phyloP scores from a whole-genome alignment of 345 rosid genomes.

The Carallia pectinifolia region DNA sequence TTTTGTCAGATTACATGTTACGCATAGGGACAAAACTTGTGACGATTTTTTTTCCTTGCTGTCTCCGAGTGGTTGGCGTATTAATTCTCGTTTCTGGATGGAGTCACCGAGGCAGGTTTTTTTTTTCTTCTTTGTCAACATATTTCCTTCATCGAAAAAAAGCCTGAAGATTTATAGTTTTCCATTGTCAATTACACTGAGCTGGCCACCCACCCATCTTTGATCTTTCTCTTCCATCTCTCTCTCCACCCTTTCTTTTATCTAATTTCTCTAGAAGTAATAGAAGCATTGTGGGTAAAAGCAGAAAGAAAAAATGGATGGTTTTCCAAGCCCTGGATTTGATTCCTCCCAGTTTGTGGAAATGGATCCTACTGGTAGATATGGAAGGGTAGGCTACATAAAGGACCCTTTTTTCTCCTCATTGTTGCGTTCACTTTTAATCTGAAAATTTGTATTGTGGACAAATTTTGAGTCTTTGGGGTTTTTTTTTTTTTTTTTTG shows the following conservation, averaged over 20 bases:
- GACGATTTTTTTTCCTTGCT: slow-evolving; percentile 29
- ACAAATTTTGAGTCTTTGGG: neutral
- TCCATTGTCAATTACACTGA: no score
- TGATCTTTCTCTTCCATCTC: no score
- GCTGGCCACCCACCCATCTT: no score
- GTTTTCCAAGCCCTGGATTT: slow-evolving; percentile 26
- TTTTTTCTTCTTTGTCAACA: neutral
- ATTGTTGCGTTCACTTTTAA: slow-evolving; percentile 8
- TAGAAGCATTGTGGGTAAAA: neutral
- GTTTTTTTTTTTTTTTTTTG: neutral
- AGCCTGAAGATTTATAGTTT: no score
- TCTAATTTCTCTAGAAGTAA: neutral
- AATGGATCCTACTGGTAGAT: slow-evolving; percentile 33
- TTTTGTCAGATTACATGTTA: slow-evolving; percentile 28
- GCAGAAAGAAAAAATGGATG: slow-evolving; percentile 30
- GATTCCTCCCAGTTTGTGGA: slow-evolving; percentile 38
- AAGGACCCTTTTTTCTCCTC: neutral
- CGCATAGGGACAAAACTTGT: slow-evolving; percentile 27
- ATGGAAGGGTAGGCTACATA: slow-evolving; percentile 18
- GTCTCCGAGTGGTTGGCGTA: slow-evolving; percentile 32
- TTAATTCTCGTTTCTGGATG: slow-evolving; percentile 14
- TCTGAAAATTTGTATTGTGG: neutral
- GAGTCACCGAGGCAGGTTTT: neutral
- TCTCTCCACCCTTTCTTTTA: neutral
- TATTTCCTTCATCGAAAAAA: no score